Base-by-base conservation (phyloP, 2,329 filamentous ascomycete species). In the Colletotrichum phormii region DNA sequence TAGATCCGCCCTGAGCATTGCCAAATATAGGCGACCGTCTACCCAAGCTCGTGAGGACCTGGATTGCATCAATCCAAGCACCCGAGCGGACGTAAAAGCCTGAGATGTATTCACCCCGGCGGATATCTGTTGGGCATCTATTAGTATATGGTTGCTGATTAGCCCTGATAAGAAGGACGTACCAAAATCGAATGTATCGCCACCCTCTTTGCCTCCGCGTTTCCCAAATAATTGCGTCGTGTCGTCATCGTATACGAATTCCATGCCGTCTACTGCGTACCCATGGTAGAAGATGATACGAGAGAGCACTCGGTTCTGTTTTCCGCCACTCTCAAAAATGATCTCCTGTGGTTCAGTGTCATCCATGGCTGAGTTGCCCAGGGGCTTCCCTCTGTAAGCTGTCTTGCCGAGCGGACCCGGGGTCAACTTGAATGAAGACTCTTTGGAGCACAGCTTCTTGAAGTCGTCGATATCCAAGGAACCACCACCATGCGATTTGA, bases 221-320 rank as follows among this genome's bases (percentile, higher is more conserved):
- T 94, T 95, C 53, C 97, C 97, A 85, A 99, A 97, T 4, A 98
- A 82, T 80, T 98, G 95, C 67, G 88, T 93, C 1, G 94, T 93
- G 18, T 90, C 89, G 81, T 98, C 95, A 78, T 98, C 96, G 79
- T 98, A 98, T 72, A 94, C 87, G 82, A 99, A 98, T 81, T 98
- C 96, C 24, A 99, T 82, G 0, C 97, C 97, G 80, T 97, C 93
- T 13, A 98, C 80, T 71, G 87, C 85, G 24, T 67, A 61, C 2
- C 94, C 95, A 77, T 95, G 92, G 79, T 95, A 97, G 15, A 97
- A 87, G 72, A 91, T 89, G 69, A 98, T 89, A 5, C 90, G 90
- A 1, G 91, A 92, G 74, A 98, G 86, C 35, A 98, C 88, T 75
- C 95, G 93, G 37, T 90, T 93, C 74, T 91, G 89, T 51, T 89